Conservation (phyloP, 1,139 yeast species). For the Taiozyma sp. region DNA sequence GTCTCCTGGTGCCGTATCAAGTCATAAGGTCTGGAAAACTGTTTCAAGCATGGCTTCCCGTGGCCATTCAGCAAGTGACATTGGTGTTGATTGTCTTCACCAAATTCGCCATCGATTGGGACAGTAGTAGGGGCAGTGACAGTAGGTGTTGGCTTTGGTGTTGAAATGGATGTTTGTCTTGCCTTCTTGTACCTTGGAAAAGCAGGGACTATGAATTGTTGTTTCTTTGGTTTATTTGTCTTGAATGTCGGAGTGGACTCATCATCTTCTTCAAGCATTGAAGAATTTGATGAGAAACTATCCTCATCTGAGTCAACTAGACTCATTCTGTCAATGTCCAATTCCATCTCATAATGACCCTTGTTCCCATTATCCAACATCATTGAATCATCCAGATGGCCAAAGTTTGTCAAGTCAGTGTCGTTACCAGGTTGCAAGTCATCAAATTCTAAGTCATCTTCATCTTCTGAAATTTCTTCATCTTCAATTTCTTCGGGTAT, state of each 20-base stretch:
- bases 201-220: neutral
- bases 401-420: constrained; percentile 3
- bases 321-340: constrained; percentile 23
- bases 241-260: constrained; percentile 7
- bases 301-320: constrained; percentile 13
- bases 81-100: constrained; percentile 30
- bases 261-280: constrained; percentile 16
- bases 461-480: constrained; percentile 28
- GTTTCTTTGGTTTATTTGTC: constrained; percentile 4
- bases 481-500: constrained; percentile 30
- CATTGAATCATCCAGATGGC: constrained; percentile 14
- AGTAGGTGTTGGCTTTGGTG: constrained; percentile 1
- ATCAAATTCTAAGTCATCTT: constrained; percentile 17
- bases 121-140: neutral
- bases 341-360: constrained; percentile 17
- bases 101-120: constrained; percentile 1
- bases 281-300: constrained; percentile 17
- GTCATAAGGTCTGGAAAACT: constrained; percentile 92
- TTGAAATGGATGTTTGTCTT: neutral
- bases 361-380: constrained; percentile 2
- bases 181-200: neutral
- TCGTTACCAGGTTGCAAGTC: neutral
- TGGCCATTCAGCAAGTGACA: constrained; percentile 58
- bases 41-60: constrained; percentile 66
- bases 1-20: constrained; percentile 94